Conservation (phyloP, 1,284 basidiomycete genomes). For the Cryptococcus wingfieldii region DNA sequence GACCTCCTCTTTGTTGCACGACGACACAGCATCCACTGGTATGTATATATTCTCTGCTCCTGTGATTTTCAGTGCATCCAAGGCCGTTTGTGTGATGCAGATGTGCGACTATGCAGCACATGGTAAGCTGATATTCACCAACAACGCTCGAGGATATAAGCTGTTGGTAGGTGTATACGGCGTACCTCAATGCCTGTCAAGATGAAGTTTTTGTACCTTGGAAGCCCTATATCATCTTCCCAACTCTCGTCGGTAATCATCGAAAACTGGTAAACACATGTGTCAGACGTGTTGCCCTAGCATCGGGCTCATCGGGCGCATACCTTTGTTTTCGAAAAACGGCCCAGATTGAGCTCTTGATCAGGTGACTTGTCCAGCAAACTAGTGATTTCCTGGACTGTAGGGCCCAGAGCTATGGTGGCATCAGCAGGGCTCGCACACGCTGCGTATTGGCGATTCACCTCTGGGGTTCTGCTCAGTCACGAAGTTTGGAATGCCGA, state of each 20-base stretch:
- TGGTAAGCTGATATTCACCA: neutral
- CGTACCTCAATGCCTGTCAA: conserved; percentile 73
- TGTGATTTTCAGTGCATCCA: conserved; percentile 56
- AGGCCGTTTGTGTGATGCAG: conserved; percentile 76
- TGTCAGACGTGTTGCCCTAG: neutral
- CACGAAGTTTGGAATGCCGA: conserved; percentile 57
- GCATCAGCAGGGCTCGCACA: neutral
- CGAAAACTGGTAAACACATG: conserved; percentile 65
- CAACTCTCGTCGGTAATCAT: conserved; percentile 71
- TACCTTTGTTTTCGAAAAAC: conserved; percentile 44
- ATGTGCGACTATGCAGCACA: conserved; percentile 61
- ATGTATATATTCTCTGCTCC: conserved; percentile 46
- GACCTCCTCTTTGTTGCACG: conserved; percentile 60
- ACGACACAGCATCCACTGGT: conserved; percentile 78
- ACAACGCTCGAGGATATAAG: neutral
- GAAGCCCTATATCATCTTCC: conserved; percentile 14
- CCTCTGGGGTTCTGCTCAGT: conserved; percentile 83
- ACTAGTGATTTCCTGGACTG: conserved; percentile 5
- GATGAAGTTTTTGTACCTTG: conserved; percentile 58
- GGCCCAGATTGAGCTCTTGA: conserved; percentile 29
- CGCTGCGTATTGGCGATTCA: conserved; percentile 28
- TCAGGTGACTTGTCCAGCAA: neutral
- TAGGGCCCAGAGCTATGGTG: conserved; percentile 10
- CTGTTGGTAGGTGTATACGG: neutral
- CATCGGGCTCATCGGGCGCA: neutral